Base-by-base conservation (phyloP, 768 basidiomycete species). In the Crassisporium funariophilum region DNA sequence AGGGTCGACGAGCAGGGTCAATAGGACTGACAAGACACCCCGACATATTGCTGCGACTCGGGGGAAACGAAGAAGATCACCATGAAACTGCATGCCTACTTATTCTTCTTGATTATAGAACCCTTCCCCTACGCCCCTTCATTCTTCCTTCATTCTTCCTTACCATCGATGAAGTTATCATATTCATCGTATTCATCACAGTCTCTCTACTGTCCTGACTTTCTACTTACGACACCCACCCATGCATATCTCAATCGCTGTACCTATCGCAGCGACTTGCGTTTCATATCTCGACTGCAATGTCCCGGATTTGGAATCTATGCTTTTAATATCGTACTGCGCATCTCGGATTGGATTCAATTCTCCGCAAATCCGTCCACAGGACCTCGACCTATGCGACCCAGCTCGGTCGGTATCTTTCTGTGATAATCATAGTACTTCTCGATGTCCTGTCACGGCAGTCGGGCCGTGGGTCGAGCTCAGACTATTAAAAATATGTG, bases 71-170 rank as follows among this genome's bases (percentile, higher is more conserved):
- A 13, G 35, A 37, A 11, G 27, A 29, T 16, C 36, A 36, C 36
- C 39, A 35, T 4, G 41, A 43, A 49, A 45, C 43, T 42, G 39
- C 25, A 19, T 37, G 24, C 29, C 43, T 54, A 46, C 53, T 54
- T 54, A 54, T 54, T 33, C 34, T 35, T 54, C 40, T 50, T 52
- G 44, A 34, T 47, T 47, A 52, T 55, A 53, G 44, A 52, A 41
- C 41, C 46, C 35, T 52, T 49, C 29, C 43, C 21, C 43, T 33
- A 7, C 44, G 6, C 38, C 23, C 34, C 45, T 33, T 34, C 23
- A 47, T 46, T 33, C 39, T 34, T 52, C 22, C 27, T 40, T 45
- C 24, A 29, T 52, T 44, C 34, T 35, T 35, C 40, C 27, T 46
- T 35, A 36, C 43, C 38, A 31, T 49, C 27, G 48, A 56, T 48